Conservation (phyloP, 1,284 basidiomycete species). For the Ceratobasidium sp. region DNA sequence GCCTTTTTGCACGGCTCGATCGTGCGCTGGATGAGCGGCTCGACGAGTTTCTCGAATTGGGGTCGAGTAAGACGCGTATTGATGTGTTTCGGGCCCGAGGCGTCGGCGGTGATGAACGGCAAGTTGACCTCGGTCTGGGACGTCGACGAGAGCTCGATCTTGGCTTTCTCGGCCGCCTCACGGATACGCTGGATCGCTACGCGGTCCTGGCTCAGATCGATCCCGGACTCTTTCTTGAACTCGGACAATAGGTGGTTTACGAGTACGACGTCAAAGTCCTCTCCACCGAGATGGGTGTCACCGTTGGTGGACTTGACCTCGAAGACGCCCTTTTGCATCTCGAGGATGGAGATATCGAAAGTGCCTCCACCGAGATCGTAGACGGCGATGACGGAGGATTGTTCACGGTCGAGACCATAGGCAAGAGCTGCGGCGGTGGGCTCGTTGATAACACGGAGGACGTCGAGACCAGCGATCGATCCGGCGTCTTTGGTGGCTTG, state of each 20-base stretch:
- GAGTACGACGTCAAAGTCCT: slow-evolving; percentile 95
- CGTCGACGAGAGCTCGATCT: slow-evolving; percentile 96
- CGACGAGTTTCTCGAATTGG: slow-evolving; percentile 91
- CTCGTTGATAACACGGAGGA: slow-evolving; percentile 98
- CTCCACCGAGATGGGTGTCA: slow-evolving; percentile 98
- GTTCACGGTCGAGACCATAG: slow-evolving; percentile 90
- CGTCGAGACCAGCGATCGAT: slow-evolving; percentile 96
- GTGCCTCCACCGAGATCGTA: slow-evolving; percentile 97
- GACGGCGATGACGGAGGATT: slow-evolving; percentile 92
- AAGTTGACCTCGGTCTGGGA: slow-evolving; percentile 95
- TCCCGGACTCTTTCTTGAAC: slow-evolving; percentile 94
- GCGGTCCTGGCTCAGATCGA: slow-evolving; percentile 86
- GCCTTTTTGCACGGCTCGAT: slow-evolving; percentile 99
- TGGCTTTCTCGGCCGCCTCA: slow-evolving; percentile 99
- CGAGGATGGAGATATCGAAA: slow-evolving; percentile 97
- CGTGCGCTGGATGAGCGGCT: slow-evolving; percentile 87
- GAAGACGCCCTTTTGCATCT: slow-evolving; percentile 99
- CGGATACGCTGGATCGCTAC: slow-evolving; percentile 99
- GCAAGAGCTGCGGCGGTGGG: slow-evolving; percentile 98
- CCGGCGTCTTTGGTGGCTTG: slow-evolving; percentile 99
- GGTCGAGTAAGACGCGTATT: slow-evolving; percentile 90
- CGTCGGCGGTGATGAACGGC: slow-evolving; percentile 97
- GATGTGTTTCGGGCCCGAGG: slow-evolving; percentile 96
- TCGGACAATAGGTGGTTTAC: slow-evolving; percentile 90
- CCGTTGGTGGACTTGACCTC: slow-evolving; percentile 99